Evolutionary conservation across 768 basidiomycete genomes (phyloP).

Genomic region (Phanerochaete carnosa): DNA sequence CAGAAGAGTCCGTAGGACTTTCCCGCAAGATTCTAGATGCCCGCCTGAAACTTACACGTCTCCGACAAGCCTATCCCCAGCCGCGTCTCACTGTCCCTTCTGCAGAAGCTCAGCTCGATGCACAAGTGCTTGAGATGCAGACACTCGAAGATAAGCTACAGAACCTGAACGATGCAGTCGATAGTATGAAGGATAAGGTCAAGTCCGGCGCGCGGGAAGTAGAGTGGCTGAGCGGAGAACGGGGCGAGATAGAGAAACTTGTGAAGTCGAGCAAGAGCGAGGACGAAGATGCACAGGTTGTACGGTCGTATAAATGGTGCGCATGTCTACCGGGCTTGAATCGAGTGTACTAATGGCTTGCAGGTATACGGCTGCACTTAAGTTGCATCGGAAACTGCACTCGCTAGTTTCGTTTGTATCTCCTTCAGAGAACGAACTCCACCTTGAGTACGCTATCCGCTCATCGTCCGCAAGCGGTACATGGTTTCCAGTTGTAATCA

Average conservation of each 20-base stretch:
- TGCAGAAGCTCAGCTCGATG: slow-evolving; percentile 70
- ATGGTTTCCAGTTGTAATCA: slow-evolving; percentile 41
- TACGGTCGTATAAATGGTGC: slow-evolving; percentile 70
- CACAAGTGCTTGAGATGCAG: slow-evolving; percentile 81
- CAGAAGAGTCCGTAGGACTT: slow-evolving; percentile 53
- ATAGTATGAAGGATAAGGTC: slow-evolving; percentile 55
- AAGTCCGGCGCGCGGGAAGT: slow-evolving; percentile 54
- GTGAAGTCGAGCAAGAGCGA: slow-evolving; percentile 52
- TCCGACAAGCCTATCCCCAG: slow-evolving; percentile 77
- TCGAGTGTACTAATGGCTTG: not conserved
- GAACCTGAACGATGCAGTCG: slow-evolving; percentile 45
- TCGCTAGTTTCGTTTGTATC: slow-evolving; percentile 56
- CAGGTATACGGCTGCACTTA: slow-evolving; percentile 72
- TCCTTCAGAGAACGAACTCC: slow-evolving; percentile 74
- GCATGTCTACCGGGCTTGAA: slow-evolving; percentile 18
- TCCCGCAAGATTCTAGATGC: slow-evolving; percentile 81
- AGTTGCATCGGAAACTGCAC: slow-evolving; percentile 59
- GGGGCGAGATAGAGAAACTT: slow-evolving; percentile 69
- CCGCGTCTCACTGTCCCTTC: slow-evolving; percentile 75
- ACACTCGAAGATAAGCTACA: slow-evolving; percentile 65
- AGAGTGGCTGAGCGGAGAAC: slow-evolving; percentile 55
- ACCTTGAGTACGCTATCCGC: slow-evolving; percentile 58
- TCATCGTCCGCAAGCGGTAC: slow-evolving; percentile 23
- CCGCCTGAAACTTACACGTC: slow-evolving; percentile 72
- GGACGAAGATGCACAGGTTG: slow-evolving; percentile 58